These are phyloP conservation scores for Quercus phellos DNA, from an alignment of 331 rosid genomes.

Conservation along the genomic window DNA sequence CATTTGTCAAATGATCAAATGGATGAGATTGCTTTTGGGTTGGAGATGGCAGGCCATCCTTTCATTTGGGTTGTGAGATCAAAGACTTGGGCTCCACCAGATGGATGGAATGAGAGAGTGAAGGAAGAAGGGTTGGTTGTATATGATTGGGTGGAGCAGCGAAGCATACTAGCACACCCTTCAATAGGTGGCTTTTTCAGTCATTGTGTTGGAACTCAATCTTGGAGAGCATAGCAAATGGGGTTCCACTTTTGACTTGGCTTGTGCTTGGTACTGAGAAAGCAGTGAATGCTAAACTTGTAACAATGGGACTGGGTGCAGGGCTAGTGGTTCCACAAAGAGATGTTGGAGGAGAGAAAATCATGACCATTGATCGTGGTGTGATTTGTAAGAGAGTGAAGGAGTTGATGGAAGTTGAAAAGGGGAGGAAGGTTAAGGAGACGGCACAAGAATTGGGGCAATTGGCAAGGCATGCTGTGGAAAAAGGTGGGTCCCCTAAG, in stretches of 20 bases:
- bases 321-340: background rate
- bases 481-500: constrained; percentile 3
- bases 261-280: constrained; percentile 26
- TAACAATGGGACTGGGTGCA: background rate
- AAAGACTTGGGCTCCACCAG: constrained; percentile 2
- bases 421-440: constrained; percentile 21
- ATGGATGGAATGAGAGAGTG: background rate
- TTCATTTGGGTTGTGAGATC: constrained; percentile 25
- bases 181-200: constrained; percentile 29
- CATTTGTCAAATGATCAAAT: constrained; percentile 3
- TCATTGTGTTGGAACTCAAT: constrained; percentile 31
- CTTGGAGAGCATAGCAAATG: constrained; percentile 20
- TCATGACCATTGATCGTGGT: background rate
- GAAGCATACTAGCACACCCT: constrained; percentile 12
- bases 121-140: constrained; percentile 10
- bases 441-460: constrained; percentile 9
- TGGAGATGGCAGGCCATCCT: constrained; percentile 15
- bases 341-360: background rate
- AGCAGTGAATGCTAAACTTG: constrained; percentile 17
- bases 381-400: constrained; percentile 15
- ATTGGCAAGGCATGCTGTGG: constrained; percentile 10
- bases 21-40: constrained; percentile 23
- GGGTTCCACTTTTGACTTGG: constrained; percentile 28
- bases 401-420: constrained; percentile 31
- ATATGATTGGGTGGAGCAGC: constrained; percentile 26